Evolutionary conservation across 78 protist genomes (phyloP).

Genomic region (Cyanophora paradoxa): DNA sequence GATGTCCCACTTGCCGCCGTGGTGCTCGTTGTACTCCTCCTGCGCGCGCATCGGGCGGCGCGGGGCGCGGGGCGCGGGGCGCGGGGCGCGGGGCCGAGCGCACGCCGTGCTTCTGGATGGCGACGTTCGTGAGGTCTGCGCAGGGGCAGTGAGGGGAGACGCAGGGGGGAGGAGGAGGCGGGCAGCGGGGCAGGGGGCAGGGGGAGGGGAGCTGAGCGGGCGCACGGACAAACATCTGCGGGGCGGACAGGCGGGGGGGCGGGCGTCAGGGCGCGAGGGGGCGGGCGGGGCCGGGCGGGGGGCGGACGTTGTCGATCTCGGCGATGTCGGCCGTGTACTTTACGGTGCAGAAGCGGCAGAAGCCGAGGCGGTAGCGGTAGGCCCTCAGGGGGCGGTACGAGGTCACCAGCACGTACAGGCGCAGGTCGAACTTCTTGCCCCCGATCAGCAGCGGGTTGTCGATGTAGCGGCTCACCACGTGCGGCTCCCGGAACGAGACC

Average conservation of each 20-base stretch:
- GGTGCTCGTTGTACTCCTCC: conserved; percentile 36
- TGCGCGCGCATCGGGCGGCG: not conserved
- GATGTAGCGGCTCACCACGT: conserved; percentile 45
- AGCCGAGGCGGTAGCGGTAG: conserved; percentile 28
- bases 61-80: not conserved
- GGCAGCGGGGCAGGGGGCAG: not conserved
- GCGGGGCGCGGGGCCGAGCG: not conserved
- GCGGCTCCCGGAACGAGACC: no score
- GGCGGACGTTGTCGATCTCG: no score
- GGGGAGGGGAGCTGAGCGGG: not conserved
- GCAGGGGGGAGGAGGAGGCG: not conserved
- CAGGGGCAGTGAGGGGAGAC: conserved; percentile 20
- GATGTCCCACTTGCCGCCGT: conserved; percentile 60
- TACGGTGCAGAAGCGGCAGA: conserved; percentile 53
- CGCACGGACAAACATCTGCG: conserved; percentile 13
- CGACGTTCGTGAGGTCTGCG: conserved; percentile 74
- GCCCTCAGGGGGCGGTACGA: conserved; percentile 27
- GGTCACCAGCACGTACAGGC: conserved; percentile 46
- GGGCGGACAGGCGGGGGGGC: conserved; percentile 26
- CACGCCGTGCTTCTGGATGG: conserved; percentile 64
- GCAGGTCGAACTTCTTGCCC: conserved; percentile 59
- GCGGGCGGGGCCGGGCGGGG: conserved; percentile 22
- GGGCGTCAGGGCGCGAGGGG: conserved; percentile 49
- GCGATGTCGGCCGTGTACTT: conserved; percentile 33
- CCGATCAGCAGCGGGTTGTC: conserved; percentile 58